Conservation (phyloP, 2,329 filamentous ascomycete genomes). For the Grosmannia huntii region DNA sequence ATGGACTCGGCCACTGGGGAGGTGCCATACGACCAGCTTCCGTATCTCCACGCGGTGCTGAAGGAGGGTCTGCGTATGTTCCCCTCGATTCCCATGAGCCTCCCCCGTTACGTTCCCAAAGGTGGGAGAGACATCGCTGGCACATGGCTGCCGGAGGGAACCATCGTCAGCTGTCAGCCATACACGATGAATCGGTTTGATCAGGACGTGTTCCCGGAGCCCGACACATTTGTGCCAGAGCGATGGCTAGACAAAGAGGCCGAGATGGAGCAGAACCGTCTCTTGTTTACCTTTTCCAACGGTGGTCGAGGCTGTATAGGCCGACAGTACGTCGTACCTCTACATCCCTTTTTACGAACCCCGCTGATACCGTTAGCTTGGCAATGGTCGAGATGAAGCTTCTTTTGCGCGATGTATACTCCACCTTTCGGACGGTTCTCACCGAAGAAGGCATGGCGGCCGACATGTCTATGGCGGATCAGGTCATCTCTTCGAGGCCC, state of each 20-base stretch:
- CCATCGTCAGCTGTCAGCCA: slow-evolving; percentile 48
- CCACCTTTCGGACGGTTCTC: slow-evolving; percentile 39
- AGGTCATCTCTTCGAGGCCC: slow-evolving; percentile 53
- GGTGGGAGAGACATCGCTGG: slow-evolving; percentile 40
- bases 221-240: slow-evolving; percentile 24
- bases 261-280: slow-evolving; percentile 52
- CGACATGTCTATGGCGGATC: slow-evolving; percentile 54
- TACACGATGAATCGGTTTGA: slow-evolving; percentile 47
- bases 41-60: slow-evolving; percentile 50
- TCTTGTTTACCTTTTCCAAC: slow-evolving; percentile 52
- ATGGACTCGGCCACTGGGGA: slow-evolving; percentile 15
- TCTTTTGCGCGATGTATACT: slow-evolving; percentile 49
- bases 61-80: slow-evolving; percentile 49
- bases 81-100: slow-evolving; percentile 52
- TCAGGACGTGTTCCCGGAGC: slow-evolving; percentile 58
- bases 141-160: slow-evolving; percentile 35
- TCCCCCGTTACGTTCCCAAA: slow-evolving; percentile 42
- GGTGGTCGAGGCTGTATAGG: slow-evolving; percentile 54
- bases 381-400: slow-evolving; percentile 17
- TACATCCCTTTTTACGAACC: too few species aligned
- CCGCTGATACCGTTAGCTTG: slow-evolving; percentile 23
- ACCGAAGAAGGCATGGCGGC: slow-evolving; percentile 35
- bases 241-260: slow-evolving; percentile 30
- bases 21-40: slow-evolving; percentile 32
- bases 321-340: slow-evolving; percentile 27